Evolutionary conservation across 2,329 filamentous ascomycete species (phyloP).

Genomic region (Ceratocystis diversiconidia): DNA sequence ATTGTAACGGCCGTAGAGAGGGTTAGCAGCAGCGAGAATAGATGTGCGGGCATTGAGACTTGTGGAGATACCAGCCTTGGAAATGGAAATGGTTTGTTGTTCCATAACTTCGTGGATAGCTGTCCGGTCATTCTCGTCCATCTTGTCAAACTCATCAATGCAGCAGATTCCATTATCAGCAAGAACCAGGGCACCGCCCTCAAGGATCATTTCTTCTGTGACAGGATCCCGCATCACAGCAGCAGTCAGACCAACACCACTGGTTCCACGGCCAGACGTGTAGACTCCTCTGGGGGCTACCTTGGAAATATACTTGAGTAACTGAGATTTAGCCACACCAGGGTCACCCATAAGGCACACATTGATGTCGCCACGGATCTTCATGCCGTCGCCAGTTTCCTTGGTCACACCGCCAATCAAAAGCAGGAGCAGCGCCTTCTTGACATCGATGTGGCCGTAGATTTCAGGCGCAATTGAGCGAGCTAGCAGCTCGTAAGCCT

Average conservation of each 20-base stretch:
- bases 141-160: constrained; percentile 81
- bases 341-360: constrained; percentile 98
- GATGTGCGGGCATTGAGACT: constrained; percentile 92
- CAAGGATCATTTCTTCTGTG: constrained; percentile 72
- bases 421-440: constrained; percentile 90
- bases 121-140: constrained; percentile 71
- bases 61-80: constrained; percentile 54
- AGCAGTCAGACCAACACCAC: constrained; percentile 67
- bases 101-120: constrained; percentile 84
- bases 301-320: constrained; percentile 97
- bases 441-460: constrained; percentile 89
- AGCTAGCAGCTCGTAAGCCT: constrained; percentile 89
- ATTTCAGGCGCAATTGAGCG: constrained; percentile 97
- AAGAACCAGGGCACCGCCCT: constrained; percentile 64
- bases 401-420: constrained; percentile 94
- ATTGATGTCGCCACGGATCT: constrained; percentile 97
- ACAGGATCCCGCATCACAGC: constrained; percentile 75
- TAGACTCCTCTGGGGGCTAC: constrained; percentile 87
- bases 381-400: constrained; percentile 95
- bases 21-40: constrained; percentile 91
- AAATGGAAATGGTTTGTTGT: constrained; percentile 74
- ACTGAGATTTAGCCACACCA: constrained; percentile 96
- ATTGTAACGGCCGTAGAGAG: constrained; percentile 95
- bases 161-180: constrained; percentile 77
- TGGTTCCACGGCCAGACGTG: constrained; percentile 67